Evolutionary conservation across 305 asterid species (phyloP), one percentile per base, ranked within the genome.

Genomic region (Fraxinus platypoda): DNA sequence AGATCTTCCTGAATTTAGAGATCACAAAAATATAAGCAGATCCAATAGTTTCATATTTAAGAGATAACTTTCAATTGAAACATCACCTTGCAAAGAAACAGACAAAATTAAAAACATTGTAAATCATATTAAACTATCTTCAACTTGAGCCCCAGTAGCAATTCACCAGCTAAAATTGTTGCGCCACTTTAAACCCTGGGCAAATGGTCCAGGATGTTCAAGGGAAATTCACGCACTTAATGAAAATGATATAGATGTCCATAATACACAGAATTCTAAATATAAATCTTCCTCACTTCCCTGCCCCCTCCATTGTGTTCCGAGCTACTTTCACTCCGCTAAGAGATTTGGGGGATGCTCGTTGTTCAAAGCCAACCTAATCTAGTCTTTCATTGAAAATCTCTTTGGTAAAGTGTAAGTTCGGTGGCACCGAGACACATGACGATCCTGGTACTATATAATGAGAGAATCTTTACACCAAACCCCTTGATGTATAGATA

Each of bases 1-100:
- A n/a, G n/a, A n/a, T n/a, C n/a, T n/a, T n/a, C n/a, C n/a, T 88
- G 91, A 84, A 89, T 74, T 81, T 71, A 64, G 77, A 86, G 64
- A 82, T 35, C 83, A 80, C 41, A 80, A 73, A 46, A 62, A 74
- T 49, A 66, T 80, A 68, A 81, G 35, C 49, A 71, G 49, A 34
- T 68, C 23, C n/a, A 59, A 78, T 74, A 43, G 66, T 17, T 54
- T 84, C 43, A 35, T 33, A 78, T 37, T 23, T 34, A 34, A 33
- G 26, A 43, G 74, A 33, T 1, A 64, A 80, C 64, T 43, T 30
- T 76, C 6, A 5, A 79, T 30, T 8, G 41, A 37, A 83, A 70
- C 4, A 80, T 49, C 35, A 34, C 33, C 59, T 43, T 2, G 2
- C 31, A 72, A 19, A 78, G 11, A 49, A 37, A 68, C 68, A 41